A percentile compares a stretch with the other conserved stretches of the same genome.
These are phyloP conservation scores for Boletus semigastroideus DNA, from an alignment of 1,284 basidiomycete genomes.

Conservation along the genomic window DNA sequence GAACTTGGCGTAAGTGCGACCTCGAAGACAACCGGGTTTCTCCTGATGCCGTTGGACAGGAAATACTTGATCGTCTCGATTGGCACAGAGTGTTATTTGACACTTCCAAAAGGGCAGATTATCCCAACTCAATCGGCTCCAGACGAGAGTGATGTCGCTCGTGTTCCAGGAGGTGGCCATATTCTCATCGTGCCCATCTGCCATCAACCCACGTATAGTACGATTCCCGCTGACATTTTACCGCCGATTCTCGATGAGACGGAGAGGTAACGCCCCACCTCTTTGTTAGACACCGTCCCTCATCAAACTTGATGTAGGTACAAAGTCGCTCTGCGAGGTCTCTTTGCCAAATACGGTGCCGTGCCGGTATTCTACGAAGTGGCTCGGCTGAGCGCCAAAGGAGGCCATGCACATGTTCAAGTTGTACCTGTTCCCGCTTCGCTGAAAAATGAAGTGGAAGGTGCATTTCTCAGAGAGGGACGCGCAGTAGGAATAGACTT, in stretches of 20 bases:
- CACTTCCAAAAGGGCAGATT: constrained; percentile 91
- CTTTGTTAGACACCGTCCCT: background rate
- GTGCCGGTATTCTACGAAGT: constrained; percentile 85
- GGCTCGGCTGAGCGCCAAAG: constrained; percentile 77
- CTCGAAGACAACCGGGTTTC: constrained; percentile 5
- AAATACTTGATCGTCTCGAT: constrained; percentile 95
- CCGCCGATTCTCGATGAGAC: constrained; percentile 79
- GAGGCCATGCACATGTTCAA: constrained; percentile 94
- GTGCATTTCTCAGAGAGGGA: constrained; percentile 70
- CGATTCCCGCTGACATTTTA: constrained; percentile 76
- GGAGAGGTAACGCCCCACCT: constrained; percentile 45
- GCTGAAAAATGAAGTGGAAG: constrained; percentile 62
- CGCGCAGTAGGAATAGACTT: constrained; percentile 62
- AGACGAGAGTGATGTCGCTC: constrained; percentile 38
- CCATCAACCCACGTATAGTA: constrained; percentile 59
- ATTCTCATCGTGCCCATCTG: constrained; percentile 85
- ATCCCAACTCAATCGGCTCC: constrained; percentile 69
- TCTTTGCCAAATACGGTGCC: constrained; percentile 72
- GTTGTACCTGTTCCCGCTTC: constrained; percentile 76
- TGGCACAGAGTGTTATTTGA: constrained; percentile 89
- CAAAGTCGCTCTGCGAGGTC: constrained; percentile 69
- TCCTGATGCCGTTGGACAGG: constrained; percentile 40
- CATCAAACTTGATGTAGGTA: constrained; percentile 49
- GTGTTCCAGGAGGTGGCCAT: constrained; percentile 91
- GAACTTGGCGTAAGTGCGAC: constrained; percentile 67